These are phyloP conservation scores for Xylariomycetidae sp. DNA, from an alignment of 2,329 filamentous ascomycete species.

Conservation along the genomic window DNA sequence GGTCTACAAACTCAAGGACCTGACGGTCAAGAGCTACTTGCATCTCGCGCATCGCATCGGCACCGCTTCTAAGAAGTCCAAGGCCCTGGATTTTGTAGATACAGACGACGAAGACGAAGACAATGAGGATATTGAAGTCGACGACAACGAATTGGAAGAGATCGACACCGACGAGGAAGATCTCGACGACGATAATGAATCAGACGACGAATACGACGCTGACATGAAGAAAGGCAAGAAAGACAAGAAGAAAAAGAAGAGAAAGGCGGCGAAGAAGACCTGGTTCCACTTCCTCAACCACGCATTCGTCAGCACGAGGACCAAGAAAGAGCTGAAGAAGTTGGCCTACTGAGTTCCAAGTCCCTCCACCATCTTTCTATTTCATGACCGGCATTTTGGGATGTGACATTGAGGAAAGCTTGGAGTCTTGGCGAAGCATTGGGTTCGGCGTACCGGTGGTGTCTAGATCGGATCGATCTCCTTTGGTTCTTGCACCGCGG, in stretches of 20 bases:
- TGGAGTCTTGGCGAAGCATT: conserved; percentile 1
- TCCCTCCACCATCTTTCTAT: neutral
- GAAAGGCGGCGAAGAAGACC: conserved; percentile 54
- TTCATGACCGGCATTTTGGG: no score
- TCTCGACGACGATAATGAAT: conserved; percentile 15
- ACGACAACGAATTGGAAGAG: conserved; percentile 6
- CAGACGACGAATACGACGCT: conserved; percentile 14
- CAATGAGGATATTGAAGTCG: conserved; percentile 15
- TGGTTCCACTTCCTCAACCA: conserved; percentile 75
- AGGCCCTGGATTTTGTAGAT: conserved; percentile 4
- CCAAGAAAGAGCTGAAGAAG: conserved; percentile 57
- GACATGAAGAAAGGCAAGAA: conserved; percentile 54
- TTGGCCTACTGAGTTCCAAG: no score
- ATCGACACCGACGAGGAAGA: conserved; percentile 7
- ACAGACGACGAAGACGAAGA: conserved; percentile 8
- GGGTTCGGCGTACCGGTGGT: conserved; percentile 5
- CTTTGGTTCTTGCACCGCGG: no score
- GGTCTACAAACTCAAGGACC: conserved; percentile 67
- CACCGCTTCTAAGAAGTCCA: conserved; percentile 30
- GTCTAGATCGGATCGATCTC: no score
- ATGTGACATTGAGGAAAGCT: no score
- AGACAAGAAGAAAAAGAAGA: conserved; percentile 45
- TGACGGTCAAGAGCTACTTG: conserved; percentile 79
- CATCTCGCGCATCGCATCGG: conserved; percentile 76
- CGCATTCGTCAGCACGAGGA: conserved; percentile 72